Conservation (phyloP, 2,329 filamentous ascomycete species). For the Cadophora sp. region DNA sequence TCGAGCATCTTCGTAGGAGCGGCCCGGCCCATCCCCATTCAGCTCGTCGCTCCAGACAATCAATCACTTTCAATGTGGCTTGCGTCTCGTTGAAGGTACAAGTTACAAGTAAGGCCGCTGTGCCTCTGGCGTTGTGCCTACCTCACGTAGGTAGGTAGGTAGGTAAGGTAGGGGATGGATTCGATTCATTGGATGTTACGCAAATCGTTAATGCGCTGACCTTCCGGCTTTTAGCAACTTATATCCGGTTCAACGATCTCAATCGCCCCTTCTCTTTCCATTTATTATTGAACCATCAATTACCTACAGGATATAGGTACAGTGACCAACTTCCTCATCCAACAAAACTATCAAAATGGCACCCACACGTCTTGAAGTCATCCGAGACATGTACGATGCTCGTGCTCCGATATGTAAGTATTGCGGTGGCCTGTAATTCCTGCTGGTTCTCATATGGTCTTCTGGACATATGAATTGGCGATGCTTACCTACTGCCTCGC, state of each 20-base stretch:
- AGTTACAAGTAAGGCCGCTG: no score
- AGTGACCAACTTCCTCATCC: neutral
- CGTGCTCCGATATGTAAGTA: conserved; percentile 24
- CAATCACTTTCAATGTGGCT: no score
- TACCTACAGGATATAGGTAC: neutral
- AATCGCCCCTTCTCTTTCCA: no score
- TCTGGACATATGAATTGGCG: neutral
- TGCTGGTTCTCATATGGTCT: neutral
- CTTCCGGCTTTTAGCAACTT: conserved; percentile 3
- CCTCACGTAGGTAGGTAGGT: no score
- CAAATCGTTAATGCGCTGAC: neutral
- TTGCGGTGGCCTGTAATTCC: neutral
- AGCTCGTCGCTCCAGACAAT: no score
- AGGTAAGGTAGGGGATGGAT: no score
- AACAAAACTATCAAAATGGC: neutral
- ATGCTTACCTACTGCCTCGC: neutral
- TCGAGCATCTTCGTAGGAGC: no score
- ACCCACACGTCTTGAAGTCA: conserved; percentile 16
- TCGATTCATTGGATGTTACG: neutral
- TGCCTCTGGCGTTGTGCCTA: no score
- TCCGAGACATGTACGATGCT: conserved; percentile 30
- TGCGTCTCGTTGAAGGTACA: no score
- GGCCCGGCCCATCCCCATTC: no score
- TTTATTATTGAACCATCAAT: no score
- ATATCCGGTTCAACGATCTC: neutral